These are phyloP conservation scores for Lagenaria siceraria DNA, from an alignment of 306 rosid species.

Conservation along the genomic window DNA sequence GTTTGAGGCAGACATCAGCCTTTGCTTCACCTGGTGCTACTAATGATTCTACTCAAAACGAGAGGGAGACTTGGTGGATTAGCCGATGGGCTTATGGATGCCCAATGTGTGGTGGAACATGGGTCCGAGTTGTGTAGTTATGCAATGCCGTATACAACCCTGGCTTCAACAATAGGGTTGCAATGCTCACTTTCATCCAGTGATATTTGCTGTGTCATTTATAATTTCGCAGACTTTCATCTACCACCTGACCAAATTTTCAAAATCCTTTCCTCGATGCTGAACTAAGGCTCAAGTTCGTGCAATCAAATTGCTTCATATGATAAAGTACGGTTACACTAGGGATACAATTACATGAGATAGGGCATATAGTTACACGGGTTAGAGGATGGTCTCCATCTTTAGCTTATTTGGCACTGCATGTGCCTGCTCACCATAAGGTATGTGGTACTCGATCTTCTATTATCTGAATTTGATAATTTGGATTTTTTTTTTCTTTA, in stretches of 20 bases:
- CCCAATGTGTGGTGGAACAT: slow-evolving; percentile 98
- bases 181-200: background rate
- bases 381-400: background rate
- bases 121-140: slow-evolving; percentile 88
- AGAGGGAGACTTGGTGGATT: slow-evolving; percentile 84
- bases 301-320: background rate
- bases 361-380: background rate
- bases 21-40: slow-evolving; percentile 57
- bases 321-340: background rate
- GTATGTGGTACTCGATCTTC: background rate
- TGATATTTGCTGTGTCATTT: background rate
- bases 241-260: background rate
- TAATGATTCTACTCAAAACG: slow-evolving; percentile 37
- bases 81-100: slow-evolving; percentile 96
- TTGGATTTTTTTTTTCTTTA: background rate
- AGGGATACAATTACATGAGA: background rate
- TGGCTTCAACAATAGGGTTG: background rate
- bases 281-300: background rate
- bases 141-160: background rate
- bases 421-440: background rate
- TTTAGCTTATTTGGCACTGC: background rate
- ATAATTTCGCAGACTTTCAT: background rate
- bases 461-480: background rate
- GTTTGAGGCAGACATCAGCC: slow-evolving; percentile 92
- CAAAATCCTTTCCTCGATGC: background rate